Evolutionary conservation across 1,139 yeast species (phyloP).

Genomic region (Suhomyces choctaworum): DNA sequence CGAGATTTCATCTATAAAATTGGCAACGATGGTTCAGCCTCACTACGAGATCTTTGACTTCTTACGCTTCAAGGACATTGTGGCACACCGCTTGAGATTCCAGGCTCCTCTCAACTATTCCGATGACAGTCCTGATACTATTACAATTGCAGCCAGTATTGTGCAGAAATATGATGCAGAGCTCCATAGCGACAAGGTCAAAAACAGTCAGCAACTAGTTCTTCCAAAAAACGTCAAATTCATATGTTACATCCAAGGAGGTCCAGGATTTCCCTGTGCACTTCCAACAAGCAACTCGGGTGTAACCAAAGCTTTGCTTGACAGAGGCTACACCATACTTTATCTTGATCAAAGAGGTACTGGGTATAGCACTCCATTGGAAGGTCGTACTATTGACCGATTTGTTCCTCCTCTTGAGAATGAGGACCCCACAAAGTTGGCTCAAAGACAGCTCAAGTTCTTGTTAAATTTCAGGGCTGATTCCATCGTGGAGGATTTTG

Average conservation of each 20-base stretch:
- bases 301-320: constrained; percentile 38
- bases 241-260: constrained; percentile 54
- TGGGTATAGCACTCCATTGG: constrained; percentile 51
- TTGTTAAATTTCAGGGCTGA: constrained; percentile 52
- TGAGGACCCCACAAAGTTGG: constrained; percentile 20
- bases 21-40: no score
- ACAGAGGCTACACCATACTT: constrained; percentile 47
- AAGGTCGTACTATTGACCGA: constrained; percentile 27
- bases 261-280: constrained; percentile 55
- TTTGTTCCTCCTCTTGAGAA: constrained; percentile 18
- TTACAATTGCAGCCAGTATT: constrained; percentile 35
- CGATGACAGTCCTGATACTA: constrained; percentile 15
- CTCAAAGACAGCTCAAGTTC: constrained; percentile 34
- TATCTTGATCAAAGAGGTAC: constrained; percentile 62
- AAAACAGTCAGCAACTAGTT: constrained; percentile 8
- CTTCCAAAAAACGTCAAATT: constrained; percentile 35
- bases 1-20: no score
- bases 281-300: constrained; percentile 39
- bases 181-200: constrained; percentile 17
- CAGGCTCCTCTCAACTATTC: constrained; percentile 31
- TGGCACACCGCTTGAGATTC: constrained; percentile 13
- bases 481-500: constrained; percentile 52
- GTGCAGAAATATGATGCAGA: constrained; percentile 31
- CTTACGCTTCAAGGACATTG: constrained; percentile 28
- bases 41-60: constrained; percentile 23